Evolutionary conservation across 2,329 filamentous ascomycete species (phyloP).

Genomic region (Botryosphaeria agaves): DNA sequence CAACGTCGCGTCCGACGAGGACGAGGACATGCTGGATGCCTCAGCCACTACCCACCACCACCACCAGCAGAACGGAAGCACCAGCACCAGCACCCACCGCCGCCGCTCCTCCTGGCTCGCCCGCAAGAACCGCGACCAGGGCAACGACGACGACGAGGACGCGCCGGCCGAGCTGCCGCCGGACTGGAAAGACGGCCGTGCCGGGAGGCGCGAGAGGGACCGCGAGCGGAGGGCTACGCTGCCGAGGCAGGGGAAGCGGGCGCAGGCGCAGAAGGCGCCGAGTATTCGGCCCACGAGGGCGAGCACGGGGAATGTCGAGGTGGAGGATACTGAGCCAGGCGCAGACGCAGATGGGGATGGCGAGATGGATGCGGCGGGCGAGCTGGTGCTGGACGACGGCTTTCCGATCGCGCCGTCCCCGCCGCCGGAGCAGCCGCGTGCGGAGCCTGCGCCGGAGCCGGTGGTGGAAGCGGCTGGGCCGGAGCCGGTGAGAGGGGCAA

Average conservation of each 20-base stretch:
- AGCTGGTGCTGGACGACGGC: conserved; percentile 2
- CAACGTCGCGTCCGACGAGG: conserved; percentile 26
- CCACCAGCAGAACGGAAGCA: too few species aligned
- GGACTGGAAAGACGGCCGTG: conserved; percentile 17
- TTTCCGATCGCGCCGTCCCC: too few species aligned
- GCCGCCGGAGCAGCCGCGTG: too few species aligned
- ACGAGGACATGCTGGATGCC: conserved; percentile 10
- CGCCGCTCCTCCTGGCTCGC: conserved; percentile 23
- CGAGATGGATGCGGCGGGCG: conserved; percentile 9
- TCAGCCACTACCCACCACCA: too few species aligned
- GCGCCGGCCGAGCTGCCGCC: conserved; percentile 24
- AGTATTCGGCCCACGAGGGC: conserved; percentile 12
- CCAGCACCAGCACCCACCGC: conserved; percentile 5
- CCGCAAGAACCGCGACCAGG: conserved; percentile 20
- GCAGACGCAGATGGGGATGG: conserved; percentile 15
- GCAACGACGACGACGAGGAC: conserved; percentile 22
- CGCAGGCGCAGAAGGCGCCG: conserved; percentile 9
- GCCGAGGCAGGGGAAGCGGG: background rate
- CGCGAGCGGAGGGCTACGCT: background rate
- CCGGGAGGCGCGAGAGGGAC: too few species aligned
- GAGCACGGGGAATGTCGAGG: conserved; percentile 12
- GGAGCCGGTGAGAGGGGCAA: too few species aligned
- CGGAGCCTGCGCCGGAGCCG: background rate
- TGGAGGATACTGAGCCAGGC: conserved; percentile 11
- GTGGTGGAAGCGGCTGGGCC: background rate